Conservation (phyloP, 1,139 yeast genomes). For the Pneumocystis jirovecii region DNA sequence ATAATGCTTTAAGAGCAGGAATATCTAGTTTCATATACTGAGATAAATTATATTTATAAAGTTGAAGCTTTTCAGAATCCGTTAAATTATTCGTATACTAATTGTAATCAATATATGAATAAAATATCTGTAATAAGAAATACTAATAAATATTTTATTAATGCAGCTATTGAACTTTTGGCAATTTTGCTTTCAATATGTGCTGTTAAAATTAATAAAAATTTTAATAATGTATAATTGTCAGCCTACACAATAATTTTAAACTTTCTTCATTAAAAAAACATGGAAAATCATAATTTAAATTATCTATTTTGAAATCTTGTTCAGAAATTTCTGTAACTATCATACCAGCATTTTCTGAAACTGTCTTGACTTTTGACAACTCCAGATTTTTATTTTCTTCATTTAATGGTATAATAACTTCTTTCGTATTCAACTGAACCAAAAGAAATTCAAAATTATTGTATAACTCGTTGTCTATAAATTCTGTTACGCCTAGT, state of each 20-base stretch:
- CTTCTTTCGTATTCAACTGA: slow-evolving; percentile 81
- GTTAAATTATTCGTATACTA: slow-evolving; percentile 40
- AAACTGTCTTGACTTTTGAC: slow-evolving; percentile 32
- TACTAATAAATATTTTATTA: slow-evolving; percentile 39
- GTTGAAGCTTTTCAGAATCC: slow-evolving; percentile 35
- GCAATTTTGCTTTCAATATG: slow-evolving; percentile 36
- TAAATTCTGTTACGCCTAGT: slow-evolving; percentile 63
- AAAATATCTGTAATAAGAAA: background rate
- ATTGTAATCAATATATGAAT: slow-evolving; percentile 15
- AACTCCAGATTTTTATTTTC: slow-evolving; percentile 28
- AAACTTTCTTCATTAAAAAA: slow-evolving; percentile 47
- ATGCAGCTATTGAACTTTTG: slow-evolving; percentile 43
- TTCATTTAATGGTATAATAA: slow-evolving; percentile 39
- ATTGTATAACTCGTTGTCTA: slow-evolving; percentile 74
- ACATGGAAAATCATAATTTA: slow-evolving; percentile 45
- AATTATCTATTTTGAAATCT: slow-evolving; percentile 33
- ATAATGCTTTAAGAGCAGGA: slow-evolving; percentile 76
- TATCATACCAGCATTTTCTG: slow-evolving; percentile 64
- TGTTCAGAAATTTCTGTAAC: slow-evolving; percentile 44
- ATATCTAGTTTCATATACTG: slow-evolving; percentile 81
- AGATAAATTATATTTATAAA: slow-evolving; percentile 53
- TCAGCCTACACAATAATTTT: slow-evolving; percentile 29
- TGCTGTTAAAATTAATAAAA: slow-evolving; percentile 17
- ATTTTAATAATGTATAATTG: background rate
- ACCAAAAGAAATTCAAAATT: slow-evolving; percentile 73